phyloP scores from a whole-genome alignment of 2,329 filamentous ascomycete species.

The Amauroascus niger region DNA sequence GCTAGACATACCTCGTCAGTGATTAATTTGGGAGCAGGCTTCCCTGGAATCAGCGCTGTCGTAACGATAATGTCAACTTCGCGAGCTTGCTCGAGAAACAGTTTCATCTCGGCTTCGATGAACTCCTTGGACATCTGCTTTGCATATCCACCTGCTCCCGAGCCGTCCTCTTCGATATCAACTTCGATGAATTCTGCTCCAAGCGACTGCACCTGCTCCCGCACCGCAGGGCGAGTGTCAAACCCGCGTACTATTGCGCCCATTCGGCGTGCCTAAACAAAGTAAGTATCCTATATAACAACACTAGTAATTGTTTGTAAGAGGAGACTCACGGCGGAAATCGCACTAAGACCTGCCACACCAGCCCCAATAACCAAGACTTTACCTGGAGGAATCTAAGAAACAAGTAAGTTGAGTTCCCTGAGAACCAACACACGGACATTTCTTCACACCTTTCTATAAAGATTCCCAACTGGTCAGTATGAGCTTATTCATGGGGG shows the following conservation, averaged over 20 bases:
- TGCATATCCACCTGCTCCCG: constrained; percentile 75
- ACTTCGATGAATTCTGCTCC: constrained; percentile 87
- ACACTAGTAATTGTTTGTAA: background rate
- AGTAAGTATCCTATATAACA: background rate
- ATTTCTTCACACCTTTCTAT: constrained; percentile 16
- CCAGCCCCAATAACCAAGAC: constrained; percentile 84
- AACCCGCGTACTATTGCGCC: constrained; percentile 85
- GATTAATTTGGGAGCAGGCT: constrained; percentile 72
- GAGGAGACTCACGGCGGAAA: constrained; percentile 54
- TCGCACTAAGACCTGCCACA: constrained; percentile 79
- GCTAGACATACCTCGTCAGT: constrained; percentile 49
- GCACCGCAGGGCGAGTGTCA: constrained; percentile 76
- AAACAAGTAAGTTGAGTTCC: constrained; percentile 8
- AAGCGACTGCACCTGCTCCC: constrained; percentile 82
- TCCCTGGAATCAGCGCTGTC: constrained; percentile 81
- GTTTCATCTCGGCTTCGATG: constrained; percentile 83
- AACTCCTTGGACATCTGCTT: constrained; percentile 95
- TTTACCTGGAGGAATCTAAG: constrained; percentile 70
- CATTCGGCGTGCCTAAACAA: constrained; percentile 57
- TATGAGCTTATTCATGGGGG: constrained; percentile 4
- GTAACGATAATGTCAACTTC: constrained; percentile 91
- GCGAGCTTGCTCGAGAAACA: constrained; percentile 76
- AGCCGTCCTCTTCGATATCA: constrained; percentile 71
- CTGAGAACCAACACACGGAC: background rate
- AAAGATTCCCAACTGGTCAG: constrained; percentile 19